Evolutionary conservation across 805 yeast species (phyloP), one percentile per base, ranked within the genome.

Genomic region (Candida mattraensis): DNA sequence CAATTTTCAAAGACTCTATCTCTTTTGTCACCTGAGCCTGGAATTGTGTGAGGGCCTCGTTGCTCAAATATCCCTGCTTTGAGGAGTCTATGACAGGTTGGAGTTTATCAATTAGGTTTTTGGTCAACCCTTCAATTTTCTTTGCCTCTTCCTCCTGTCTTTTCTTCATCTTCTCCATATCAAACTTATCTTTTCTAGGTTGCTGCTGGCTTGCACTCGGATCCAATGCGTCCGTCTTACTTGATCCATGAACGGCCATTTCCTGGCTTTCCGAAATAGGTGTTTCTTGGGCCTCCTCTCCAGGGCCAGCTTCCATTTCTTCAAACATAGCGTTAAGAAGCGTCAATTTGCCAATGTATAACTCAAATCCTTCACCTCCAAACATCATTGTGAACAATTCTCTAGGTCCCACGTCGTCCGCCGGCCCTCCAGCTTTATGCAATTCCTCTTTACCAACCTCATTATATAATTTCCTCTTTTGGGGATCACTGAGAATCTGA

Each of bases 301-400:
- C 46, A 28, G 29, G 44, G 26, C 18, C 49, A 30, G 37, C 56
- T 39, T 80, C 55, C 40, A 40, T 47, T 29, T 38, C 55, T 39
- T 49, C 62, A 48, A 83, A 74, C 56, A 93, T 64, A 49, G 88
- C 94, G 51, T 77, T 78, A 54, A 93, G 61, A 57, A 89, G 69
- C 18, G 88, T 76, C 43, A 88, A 64, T 57, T 93, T 96, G 5
- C 99, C 99, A 50, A 91, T 86, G 72, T 88, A 82, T 31, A 82
- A 80, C 21, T 69, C 74, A 61, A 89, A 88, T 2, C 93, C 94
- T 38, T 84, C 95, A 31, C 96, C 96, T 28, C 96, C 96, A 61
- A 88, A 81, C 40, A 82, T 80, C 65, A 72, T 72, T 4, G 81
- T 69, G 56, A 81, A 82, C 49, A 80, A 78, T 53, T 81, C 87